Percentiles rank a stretch among this genome's conserved stretches.
phyloP scores from a whole-genome alignment of 371 early-diverging fungal genomes.

The Mucor piriformis region DNA sequence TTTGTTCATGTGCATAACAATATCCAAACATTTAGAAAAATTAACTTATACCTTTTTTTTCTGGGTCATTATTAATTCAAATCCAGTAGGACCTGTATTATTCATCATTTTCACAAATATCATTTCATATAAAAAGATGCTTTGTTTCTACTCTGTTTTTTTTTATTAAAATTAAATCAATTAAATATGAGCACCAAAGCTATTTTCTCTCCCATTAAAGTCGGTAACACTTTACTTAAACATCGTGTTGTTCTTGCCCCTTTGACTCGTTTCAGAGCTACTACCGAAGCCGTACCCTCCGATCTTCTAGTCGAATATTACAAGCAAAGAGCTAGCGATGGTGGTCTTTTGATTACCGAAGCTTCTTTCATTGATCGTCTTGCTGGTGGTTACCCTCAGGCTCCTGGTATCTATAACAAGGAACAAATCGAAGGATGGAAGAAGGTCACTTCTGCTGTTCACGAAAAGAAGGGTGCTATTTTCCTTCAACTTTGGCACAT shows the following conservation, averaged over 20 bases:
- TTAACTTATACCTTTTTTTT: too few relatives aligned
- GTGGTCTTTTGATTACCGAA: conserved; percentile 58
- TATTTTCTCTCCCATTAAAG: conserved; percentile 8
- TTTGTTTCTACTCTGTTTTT: not conserved
- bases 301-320: conserved; percentile 50
- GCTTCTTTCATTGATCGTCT: conserved; percentile 40
- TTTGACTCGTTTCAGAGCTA: conserved; percentile 40
- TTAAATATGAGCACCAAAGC: not conserved
- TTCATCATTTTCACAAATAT: too few relatives aligned
- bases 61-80: too few relatives aligned
- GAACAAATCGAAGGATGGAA: conserved; percentile 55
- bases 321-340: conserved; percentile 44
- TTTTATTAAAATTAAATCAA: too few relatives aligned
- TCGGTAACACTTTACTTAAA: conserved; percentile 24
- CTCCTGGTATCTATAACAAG: conserved; percentile 40
- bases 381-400: conserved; percentile 33
- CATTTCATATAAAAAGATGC: too few relatives aligned
- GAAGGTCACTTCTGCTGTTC: conserved; percentile 51
- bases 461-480: conserved; percentile 50
- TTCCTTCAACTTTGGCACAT: conserved; percentile 56
- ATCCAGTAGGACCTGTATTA: too few relatives aligned
- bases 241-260: conserved; percentile 65
- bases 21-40: too few relatives aligned
- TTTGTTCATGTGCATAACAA: too few relatives aligned
- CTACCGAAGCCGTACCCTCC: conserved; percentile 30